Evolutionary conservation across 2,329 filamentous ascomycete species (phyloP).

Genomic region (Alternaria conjuncta): DNA sequence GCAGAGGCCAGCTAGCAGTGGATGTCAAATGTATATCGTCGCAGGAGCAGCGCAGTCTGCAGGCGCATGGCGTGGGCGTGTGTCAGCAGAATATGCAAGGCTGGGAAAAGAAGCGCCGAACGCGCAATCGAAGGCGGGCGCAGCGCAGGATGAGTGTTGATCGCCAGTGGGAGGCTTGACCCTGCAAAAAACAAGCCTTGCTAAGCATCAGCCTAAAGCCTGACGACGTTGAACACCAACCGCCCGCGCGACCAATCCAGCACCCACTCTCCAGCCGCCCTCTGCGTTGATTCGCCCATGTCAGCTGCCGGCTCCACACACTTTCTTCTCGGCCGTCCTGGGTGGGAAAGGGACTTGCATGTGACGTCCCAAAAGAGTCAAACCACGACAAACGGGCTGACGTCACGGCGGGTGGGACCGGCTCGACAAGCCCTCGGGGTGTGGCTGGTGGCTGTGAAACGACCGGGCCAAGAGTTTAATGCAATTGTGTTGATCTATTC

Average conservation of each 20-base stretch:
- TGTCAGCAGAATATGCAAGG: not conserved
- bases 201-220: slow-evolving; percentile 18
- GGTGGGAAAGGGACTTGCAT: not conserved
- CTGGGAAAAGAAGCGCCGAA: slow-evolving; percentile 2
- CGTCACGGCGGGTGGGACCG: slow-evolving; percentile 5
- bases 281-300: not conserved
- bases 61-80: not conserved
- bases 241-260: not conserved
- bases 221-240: not conserved
- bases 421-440: not conserved
- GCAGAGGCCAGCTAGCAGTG: not conserved
- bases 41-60: not conserved
- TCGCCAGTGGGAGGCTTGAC: slow-evolving; percentile 6
- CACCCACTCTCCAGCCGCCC: not conserved
- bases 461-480: not conserved
- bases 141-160: slow-evolving; percentile 15
- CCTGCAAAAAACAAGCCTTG: slow-evolving; percentile 24
- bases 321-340: not conserved
- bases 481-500: not conserved
- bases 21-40: not conserved
- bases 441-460: not conserved
- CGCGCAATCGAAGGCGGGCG: slow-evolving; percentile 17
- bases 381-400: not conserved
- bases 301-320: not conserved
- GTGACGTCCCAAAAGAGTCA: slow-evolving; percentile 2